Percentiles rank a stretch among this genome's conserved stretches.
Evolutionary conservation across 257 asterid species (phyloP).

Genomic region (Anisodus tanguticus): DNA sequence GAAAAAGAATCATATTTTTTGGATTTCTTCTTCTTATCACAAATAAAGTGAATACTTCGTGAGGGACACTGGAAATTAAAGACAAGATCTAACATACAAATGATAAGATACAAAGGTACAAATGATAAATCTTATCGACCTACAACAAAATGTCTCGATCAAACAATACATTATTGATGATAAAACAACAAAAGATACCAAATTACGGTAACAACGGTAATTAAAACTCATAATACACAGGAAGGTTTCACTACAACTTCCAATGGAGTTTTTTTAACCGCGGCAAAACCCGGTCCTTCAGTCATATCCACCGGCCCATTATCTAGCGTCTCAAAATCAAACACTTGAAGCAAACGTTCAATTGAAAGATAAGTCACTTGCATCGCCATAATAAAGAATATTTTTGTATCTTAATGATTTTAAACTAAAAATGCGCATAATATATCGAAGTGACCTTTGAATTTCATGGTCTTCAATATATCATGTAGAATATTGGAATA

Average conservation of each 20-base stretch:
- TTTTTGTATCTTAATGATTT: no score
- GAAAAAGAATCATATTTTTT: no score
- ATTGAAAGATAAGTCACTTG: slow-evolving; percentile 11
- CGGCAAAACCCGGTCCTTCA: neutral
- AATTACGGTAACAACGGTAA: neutral
- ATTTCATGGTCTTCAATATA: no score
- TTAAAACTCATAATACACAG: neutral
- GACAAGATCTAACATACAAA: neutral
- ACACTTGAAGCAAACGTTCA: slow-evolving; percentile 18
- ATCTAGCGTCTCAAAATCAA: slow-evolving; percentile 4
- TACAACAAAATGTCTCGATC: neutral
- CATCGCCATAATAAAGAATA: neutral
- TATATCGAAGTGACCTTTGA: no score
- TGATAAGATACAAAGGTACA: neutral
- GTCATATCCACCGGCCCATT: slow-evolving; percentile 28
- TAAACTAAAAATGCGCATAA: no score
- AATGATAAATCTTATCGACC: neutral
- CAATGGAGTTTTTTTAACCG: slow-evolving; percentile 11
- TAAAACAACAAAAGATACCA: neutral
- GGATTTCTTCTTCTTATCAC: no score
- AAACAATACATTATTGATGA: neutral
- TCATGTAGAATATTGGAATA: no score
- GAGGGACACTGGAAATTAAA: no score
- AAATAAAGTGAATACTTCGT: no score
- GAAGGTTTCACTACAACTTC: slow-evolving; percentile 26